These are phyloP conservation scores for Aspergillus hiratsukae DNA, from an alignment of 2,329 filamentous ascomycete genomes.

Conservation along the genomic window DNA sequence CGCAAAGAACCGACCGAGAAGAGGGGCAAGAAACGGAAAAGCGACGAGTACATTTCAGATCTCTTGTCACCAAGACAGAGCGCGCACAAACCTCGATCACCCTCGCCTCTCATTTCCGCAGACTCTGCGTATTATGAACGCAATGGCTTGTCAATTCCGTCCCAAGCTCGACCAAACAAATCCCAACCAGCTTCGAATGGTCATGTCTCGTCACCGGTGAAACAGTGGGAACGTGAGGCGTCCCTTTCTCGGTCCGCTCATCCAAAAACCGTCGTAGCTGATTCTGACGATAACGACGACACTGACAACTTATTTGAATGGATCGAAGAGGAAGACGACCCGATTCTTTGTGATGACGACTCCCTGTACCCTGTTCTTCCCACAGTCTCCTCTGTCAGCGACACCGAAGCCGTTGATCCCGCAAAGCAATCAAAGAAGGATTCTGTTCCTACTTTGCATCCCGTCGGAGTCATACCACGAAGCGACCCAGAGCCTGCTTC, in stretches of 20 bases:
- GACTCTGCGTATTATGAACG: constrained; percentile 1
- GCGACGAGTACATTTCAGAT: constrained; percentile 43
- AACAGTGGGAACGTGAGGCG: constrained; percentile 4
- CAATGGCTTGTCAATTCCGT: background rate
- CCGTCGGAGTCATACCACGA: background rate
- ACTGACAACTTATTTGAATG: constrained; percentile 22
- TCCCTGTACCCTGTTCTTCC: constrained; percentile 30
- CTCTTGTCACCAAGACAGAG: constrained; percentile 30
- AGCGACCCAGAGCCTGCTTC: constrained; percentile 2
- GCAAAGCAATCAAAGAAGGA: background rate
- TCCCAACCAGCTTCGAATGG: constrained; percentile 6
- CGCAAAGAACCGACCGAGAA: constrained; percentile 33
- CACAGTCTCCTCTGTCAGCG: constrained; percentile 12
- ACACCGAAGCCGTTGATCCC: constrained; percentile 1
- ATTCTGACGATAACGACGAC: constrained; percentile 33
- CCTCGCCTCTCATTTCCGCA: background rate
- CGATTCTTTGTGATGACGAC: constrained; percentile 19
- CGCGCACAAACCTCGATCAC: constrained; percentile 21
- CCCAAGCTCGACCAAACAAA: constrained; percentile 2
- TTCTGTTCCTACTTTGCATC: background rate
- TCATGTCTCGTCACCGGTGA: constrained; percentile 5
- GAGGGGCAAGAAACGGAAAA: constrained; percentile 47
- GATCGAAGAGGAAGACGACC: constrained; percentile 17
- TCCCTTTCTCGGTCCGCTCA: constrained; percentile 6
- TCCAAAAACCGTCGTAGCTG: constrained; percentile 24